Conservation (phyloP, 495 filamentous ascomycete species). For the Lasiosphaeria hispida region DNA sequence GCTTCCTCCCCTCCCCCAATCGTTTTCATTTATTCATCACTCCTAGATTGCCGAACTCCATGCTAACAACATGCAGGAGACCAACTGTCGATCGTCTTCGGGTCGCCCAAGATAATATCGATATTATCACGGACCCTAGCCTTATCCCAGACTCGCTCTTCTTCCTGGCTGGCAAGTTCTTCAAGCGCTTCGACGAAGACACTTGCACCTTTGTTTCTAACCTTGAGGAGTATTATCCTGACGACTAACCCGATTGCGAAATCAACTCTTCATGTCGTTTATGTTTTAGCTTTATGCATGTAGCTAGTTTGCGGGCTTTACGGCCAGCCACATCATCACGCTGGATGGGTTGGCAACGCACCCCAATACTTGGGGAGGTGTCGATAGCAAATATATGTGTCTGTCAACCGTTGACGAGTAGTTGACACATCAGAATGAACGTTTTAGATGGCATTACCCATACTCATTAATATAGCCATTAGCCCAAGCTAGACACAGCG, state of each 20-base stretch:
- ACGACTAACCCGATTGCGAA: conserved; percentile 58
- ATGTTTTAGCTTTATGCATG: no score
- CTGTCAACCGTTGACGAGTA: neutral
- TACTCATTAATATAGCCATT: neutral
- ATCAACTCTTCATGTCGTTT: no score
- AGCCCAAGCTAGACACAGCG: neutral
- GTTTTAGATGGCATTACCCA: neutral
- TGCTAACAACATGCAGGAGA: conserved; percentile 15
- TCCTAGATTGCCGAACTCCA: neutral
- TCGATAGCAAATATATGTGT: neutral
- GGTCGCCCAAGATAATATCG: conserved; percentile 88
- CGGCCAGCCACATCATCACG: no score
- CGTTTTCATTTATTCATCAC: conserved; percentile 1
- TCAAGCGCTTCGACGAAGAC: conserved; percentile 79
- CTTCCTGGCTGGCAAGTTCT: conserved; percentile 76
- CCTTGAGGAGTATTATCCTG: conserved; percentile 78
- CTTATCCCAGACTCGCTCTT: conserved; percentile 52
- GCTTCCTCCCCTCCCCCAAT: conserved; percentile 4
- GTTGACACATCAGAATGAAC: neutral
- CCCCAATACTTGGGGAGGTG: no score
- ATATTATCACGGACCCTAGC: conserved; percentile 51
- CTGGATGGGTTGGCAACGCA: no score
- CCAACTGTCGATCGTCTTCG: conserved; percentile 52
- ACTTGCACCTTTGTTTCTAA: conserved; percentile 77
- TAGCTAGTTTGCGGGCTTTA: no score